These are phyloP conservation scores for Paecilomyces niveus DNA, from an alignment of 2,329 filamentous ascomycete species.

Conservation along the genomic window DNA sequence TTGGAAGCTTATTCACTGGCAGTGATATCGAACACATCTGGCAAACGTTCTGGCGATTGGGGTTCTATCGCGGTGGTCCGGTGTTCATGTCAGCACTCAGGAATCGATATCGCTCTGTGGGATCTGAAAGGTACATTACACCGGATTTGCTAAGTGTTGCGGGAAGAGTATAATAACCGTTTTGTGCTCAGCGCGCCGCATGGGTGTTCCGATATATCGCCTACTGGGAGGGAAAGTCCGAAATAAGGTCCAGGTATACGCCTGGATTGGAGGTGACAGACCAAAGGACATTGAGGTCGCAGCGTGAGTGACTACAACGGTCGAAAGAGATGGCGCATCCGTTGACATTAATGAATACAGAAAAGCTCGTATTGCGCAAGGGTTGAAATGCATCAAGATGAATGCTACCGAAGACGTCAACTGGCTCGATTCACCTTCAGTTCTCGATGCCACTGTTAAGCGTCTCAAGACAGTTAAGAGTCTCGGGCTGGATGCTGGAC, in stretches of 20 bases:
- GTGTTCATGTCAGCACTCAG: constrained; percentile 76
- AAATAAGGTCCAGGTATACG: constrained; percentile 63
- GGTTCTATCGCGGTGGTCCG: constrained; percentile 70
- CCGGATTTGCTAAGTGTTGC: too few species aligned
- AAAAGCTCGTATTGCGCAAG: constrained; percentile 36
- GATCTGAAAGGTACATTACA: constrained; percentile 58
- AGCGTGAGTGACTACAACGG: constrained; percentile 18
- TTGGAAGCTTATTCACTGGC: background rate
- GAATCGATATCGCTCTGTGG: constrained; percentile 75
- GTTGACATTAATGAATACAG: constrained; percentile 15
- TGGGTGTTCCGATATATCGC: constrained; percentile 64
- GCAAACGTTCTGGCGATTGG: constrained; percentile 63
- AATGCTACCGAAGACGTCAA: constrained; percentile 69
- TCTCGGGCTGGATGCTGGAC: constrained; percentile 62
- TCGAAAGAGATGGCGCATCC: background rate
- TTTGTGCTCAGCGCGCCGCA: constrained; percentile 29
- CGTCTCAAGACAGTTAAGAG: constrained; percentile 62
- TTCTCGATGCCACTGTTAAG: constrained; percentile 57
- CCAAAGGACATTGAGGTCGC: constrained; percentile 59
- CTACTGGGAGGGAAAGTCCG: constrained; percentile 68
- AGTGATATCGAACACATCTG: constrained; percentile 76
- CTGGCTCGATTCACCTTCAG: constrained; percentile 66
- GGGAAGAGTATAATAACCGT: background rate
- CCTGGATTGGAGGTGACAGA: constrained; percentile 71
- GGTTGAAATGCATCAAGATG: constrained; percentile 57